A percentile compares a stretch with the other conserved stretches of the same genome.
These are phyloP conservation scores for Truncatella angustata DNA, from an alignment of 2,329 filamentous ascomycete species.

Conservation along the genomic window DNA sequence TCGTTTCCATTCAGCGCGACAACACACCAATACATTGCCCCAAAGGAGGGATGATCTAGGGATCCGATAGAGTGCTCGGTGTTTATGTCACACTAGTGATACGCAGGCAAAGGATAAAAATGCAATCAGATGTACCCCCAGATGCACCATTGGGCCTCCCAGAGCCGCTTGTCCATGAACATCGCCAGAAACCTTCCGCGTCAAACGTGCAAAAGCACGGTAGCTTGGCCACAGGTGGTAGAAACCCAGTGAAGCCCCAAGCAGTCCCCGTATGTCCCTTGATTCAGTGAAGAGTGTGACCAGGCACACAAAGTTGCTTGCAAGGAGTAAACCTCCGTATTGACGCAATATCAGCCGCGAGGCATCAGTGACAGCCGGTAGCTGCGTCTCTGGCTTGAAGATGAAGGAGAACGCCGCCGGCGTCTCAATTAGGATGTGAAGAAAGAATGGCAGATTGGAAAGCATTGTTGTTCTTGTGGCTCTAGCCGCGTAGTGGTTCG, in stretches of 20 bases:
- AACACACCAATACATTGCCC: background rate
- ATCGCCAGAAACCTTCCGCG: conserved; percentile 14
- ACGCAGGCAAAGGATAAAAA: no score
- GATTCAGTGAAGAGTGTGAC: conserved; percentile 29
- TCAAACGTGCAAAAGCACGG: conserved; percentile 38
- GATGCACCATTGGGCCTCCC: conserved; percentile 46
- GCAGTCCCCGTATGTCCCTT: conserved; percentile 28
- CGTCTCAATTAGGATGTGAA: conserved; percentile 38
- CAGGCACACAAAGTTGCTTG: conserved; percentile 42
- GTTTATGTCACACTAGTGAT: no score
- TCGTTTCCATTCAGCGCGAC: no score
- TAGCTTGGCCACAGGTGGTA: conserved; percentile 50
- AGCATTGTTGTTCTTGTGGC: conserved; percentile 22
- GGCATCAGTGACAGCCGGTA: conserved; percentile 37
- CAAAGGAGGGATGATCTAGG: no score
- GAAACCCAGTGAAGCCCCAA: conserved; percentile 40
- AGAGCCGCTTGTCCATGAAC: conserved; percentile 27
- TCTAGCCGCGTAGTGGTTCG: no score
- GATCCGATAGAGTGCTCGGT: no score
- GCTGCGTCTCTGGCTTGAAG: conserved; percentile 38
- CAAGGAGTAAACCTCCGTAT: conserved; percentile 45
- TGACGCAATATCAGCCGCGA: conserved; percentile 43
- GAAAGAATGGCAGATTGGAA: conserved; percentile 31
- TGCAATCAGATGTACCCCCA: conserved; percentile 39
- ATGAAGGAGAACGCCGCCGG: conserved; percentile 46